phyloP scores from a whole-genome alignment of 2,329 filamentous ascomycete genomes.

The Botrytis byssoidea region DNA sequence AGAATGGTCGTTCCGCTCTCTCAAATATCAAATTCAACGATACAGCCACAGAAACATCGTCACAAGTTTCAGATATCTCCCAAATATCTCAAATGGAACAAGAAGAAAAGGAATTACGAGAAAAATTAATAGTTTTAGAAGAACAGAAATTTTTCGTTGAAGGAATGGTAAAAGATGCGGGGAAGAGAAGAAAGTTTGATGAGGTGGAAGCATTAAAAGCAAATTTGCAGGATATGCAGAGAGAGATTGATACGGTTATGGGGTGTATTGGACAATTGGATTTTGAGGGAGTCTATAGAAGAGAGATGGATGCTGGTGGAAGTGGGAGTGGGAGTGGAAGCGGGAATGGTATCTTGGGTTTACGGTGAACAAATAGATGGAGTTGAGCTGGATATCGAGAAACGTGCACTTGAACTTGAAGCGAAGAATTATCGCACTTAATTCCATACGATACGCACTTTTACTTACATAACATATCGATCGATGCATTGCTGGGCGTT shows the following conservation, averaged over 20 bases:
- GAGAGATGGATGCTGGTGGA: constrained; percentile 22
- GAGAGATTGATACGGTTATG: constrained; percentile 63
- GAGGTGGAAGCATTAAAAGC: constrained; percentile 62
- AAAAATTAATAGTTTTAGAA: constrained; percentile 66
- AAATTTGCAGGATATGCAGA: constrained; percentile 64
- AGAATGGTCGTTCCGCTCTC: constrained; percentile 44
- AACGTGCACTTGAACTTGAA: background rate
- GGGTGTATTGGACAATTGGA: constrained; percentile 57
- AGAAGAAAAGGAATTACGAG: constrained; percentile 67
- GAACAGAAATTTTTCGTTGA: constrained; percentile 71
- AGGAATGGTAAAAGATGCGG: constrained; percentile 69
- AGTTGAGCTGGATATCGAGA: background rate
- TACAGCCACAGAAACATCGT: constrained; percentile 44
- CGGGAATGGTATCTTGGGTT: constrained; percentile 14
- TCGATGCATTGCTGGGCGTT: constrained; percentile 13
- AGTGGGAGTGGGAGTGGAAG: constrained; percentile 5
- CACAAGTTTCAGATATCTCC: constrained; percentile 54
- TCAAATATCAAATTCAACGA: constrained; percentile 60
- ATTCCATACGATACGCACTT: background rate
- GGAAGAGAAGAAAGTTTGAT: constrained; percentile 65
- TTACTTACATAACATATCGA: background rate
- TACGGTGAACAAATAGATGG: background rate
- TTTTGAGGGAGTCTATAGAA: constrained; percentile 38
- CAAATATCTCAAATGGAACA: constrained; percentile 63
- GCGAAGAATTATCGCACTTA: background rate